Percentiles rank a stretch among this genome's conserved stretches.
phyloP scores from a whole-genome alignment of 352 stramenopile species.

The Plasmopara muralis region DNA sequence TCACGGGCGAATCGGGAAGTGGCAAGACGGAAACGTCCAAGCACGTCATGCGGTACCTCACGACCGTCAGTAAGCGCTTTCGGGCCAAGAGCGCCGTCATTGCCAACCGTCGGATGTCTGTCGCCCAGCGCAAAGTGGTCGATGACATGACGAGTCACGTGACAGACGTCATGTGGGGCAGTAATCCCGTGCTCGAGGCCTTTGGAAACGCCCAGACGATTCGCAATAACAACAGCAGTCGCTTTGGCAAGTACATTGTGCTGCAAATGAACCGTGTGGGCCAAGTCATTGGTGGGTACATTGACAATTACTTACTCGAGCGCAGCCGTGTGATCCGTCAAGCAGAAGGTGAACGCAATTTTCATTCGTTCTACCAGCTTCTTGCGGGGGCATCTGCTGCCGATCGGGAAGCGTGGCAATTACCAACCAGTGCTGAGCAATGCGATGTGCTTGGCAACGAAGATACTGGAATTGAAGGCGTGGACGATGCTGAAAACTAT shows the following conservation, averaged over 20 bases:
- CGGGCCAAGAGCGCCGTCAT: slow-evolving; percentile 64
- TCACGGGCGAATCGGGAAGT: slow-evolving; percentile 79
- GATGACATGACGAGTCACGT: slow-evolving; percentile 68
- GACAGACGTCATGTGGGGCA: slow-evolving; percentile 70
- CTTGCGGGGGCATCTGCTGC: slow-evolving; percentile 54
- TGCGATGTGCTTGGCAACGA: slow-evolving; percentile 69
- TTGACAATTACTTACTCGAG: slow-evolving; percentile 90
- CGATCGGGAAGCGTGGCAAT: slow-evolving; percentile 49
- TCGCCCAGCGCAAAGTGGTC: slow-evolving; percentile 63
- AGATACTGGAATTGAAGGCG: slow-evolving; percentile 60
- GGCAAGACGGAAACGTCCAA: slow-evolving; percentile 96
- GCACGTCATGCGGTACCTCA: slow-evolving; percentile 94
- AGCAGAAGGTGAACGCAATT: slow-evolving; percentile 87
- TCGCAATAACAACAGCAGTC: slow-evolving; percentile 83
- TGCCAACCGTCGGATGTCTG: slow-evolving; percentile 70
- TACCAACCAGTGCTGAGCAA: slow-evolving; percentile 36
- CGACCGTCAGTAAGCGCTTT: slow-evolving; percentile 69
- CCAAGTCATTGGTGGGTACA: slow-evolving; percentile 76
- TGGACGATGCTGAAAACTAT: slow-evolving; percentile 74
- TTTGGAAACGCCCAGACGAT: slow-evolving; percentile 86
- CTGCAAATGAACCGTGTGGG: slow-evolving; percentile 79
- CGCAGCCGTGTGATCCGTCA: slow-evolving; percentile 86
- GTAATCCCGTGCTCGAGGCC: slow-evolving; percentile 77
- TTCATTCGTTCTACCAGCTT: slow-evolving; percentile 92
- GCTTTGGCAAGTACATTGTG: slow-evolving; percentile 86